Evolutionary conservation across 257 asterid genomes (phyloP), one percentile per base, ranked within the genome.

Genomic region (Thymus quinquecostatus): DNA sequence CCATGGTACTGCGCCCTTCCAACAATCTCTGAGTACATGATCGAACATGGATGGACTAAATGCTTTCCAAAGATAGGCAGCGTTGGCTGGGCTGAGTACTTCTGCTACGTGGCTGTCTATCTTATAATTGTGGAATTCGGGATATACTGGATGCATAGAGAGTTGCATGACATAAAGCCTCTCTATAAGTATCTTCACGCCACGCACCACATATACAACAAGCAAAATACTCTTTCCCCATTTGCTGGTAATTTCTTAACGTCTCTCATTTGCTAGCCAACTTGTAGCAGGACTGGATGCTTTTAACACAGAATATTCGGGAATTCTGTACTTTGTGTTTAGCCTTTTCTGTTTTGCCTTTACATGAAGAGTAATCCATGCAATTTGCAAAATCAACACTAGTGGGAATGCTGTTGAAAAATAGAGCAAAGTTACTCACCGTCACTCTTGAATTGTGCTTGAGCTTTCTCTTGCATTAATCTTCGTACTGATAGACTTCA

Each of bases 71-170:
- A 89, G 80, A 89, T 95, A 78, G 79, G 79, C 30, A 89, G 89
- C 11, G 85, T 89, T 36, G 90, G 99, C 66, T 86, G 86, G 88
- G 77, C 73, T 65, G 61, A 81, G 12, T 95, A 89, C 78, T 12
- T 84, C 30, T 41, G 61, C 75, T 88, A 92, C 75, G 41, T 85
- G 58, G 12, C 61, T 56, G 58, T 69, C 74, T 95, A 95, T 81
- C 88, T 95, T 55, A 85, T 85, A 32, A 45, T 91, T 33, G 99
- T 91, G 70, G 99, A 95, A 85, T 89, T 89, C 59, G 97, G 97
- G 48, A 95, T 95, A 71, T 95, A 95, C 70, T 95, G 99, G 99
- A 87, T 92, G 99, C 99, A 95, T 50, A 80, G 98, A 59, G 97
- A 91, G 81, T 82, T 95, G 78, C 99, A 95, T 66, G 99, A 92